Percentiles rank a stretch among this genome's conserved stretches.
Evolutionary conservation across 129 eudicot genomes (phyloP).

Genomic region (Lonicera japonica): DNA sequence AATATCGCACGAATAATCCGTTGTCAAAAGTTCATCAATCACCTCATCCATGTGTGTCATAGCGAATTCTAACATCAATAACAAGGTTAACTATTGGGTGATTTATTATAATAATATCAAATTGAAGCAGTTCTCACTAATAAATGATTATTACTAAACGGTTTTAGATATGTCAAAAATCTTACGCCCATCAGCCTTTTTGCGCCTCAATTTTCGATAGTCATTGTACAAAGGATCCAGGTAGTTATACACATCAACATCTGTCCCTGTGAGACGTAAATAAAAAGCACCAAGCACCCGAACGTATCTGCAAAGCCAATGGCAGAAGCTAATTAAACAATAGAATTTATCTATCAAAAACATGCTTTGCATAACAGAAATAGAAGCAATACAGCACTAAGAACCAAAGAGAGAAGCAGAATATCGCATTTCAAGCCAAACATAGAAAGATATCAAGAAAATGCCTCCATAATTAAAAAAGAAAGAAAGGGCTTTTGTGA

Average conservation of each 20-base stretch:
- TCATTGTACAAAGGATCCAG: constrained; percentile 93
- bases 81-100: not conserved
- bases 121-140: too few species aligned
- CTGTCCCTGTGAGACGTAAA: constrained; percentile 84
- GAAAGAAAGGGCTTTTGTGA: too few species aligned
- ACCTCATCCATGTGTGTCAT: constrained; percentile 93
- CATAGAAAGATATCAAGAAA: too few species aligned
- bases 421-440: too few species aligned
- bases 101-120: not conserved
- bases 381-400: too few species aligned
- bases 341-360: not conserved
- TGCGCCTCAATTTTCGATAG: constrained; percentile 72
- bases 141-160: too few species aligned
- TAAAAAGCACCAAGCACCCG: constrained; percentile 90
- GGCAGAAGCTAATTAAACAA: not conserved
- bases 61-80: constrained; percentile 31
- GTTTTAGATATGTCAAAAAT: not conserved
- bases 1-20: constrained; percentile 89
- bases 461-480: too few species aligned
- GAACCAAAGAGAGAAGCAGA: too few species aligned
- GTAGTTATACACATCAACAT: constrained; percentile 83
- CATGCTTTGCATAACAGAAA: too few species aligned
- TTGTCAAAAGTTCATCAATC: constrained; percentile 85
- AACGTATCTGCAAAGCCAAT: constrained; percentile 52
- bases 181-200: constrained; percentile 70